phyloP scores from a whole-genome alignment of 805 yeast genomes.

The Hanseniaspora singularis region DNA sequence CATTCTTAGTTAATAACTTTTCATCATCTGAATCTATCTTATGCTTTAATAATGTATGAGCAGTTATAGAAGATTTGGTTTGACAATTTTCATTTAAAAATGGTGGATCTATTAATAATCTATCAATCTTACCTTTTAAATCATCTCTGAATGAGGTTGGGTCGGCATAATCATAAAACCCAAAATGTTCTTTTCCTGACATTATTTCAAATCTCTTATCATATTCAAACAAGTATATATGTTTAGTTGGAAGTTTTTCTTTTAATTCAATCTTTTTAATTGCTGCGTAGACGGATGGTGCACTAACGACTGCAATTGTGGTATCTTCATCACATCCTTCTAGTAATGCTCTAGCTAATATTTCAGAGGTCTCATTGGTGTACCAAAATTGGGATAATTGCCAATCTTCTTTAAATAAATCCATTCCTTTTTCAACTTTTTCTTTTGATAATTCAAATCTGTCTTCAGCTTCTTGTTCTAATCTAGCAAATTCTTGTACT shows the following conservation, averaged over 20 bases:
- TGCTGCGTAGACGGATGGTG: slow-evolving; percentile 87
- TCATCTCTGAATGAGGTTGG: slow-evolving; percentile 52
- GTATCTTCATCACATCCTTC: slow-evolving; percentile 67
- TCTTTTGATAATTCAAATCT: slow-evolving; percentile 25
- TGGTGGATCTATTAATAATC: slow-evolving; percentile 79
- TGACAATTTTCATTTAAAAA: slow-evolving; percentile 76
- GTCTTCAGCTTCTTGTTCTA: slow-evolving; percentile 48
- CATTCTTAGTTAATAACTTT: slow-evolving; percentile 27
- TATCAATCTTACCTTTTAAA: slow-evolving; percentile 50
- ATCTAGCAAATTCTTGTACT: slow-evolving; percentile 41
- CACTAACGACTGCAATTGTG: slow-evolving; percentile 65
- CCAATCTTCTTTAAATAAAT: slow-evolving; percentile 82
- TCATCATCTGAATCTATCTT: slow-evolving; percentile 28
- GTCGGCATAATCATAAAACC: slow-evolving; percentile 59
- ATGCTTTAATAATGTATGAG: slow-evolving; percentile 40
- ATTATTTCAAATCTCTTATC: slow-evolving; percentile 66
- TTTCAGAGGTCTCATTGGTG: slow-evolving; percentile 56
- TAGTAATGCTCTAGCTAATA: slow-evolving; percentile 55
- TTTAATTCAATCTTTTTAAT: slow-evolving; percentile 41
- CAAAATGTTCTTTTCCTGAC: slow-evolving; percentile 56
- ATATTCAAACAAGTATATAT: slow-evolving; percentile 64
- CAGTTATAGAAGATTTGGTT: slow-evolving; percentile 52
- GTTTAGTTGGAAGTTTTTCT: slow-evolving; percentile 46
- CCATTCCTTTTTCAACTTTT: slow-evolving; percentile 41
- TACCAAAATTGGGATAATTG: slow-evolving; percentile 91